Percentiles rank a stretch among this genome's conserved stretches.
Conservation (phyloP, 208 protist genomes). For the Crithidia acanthocephali region DNA sequence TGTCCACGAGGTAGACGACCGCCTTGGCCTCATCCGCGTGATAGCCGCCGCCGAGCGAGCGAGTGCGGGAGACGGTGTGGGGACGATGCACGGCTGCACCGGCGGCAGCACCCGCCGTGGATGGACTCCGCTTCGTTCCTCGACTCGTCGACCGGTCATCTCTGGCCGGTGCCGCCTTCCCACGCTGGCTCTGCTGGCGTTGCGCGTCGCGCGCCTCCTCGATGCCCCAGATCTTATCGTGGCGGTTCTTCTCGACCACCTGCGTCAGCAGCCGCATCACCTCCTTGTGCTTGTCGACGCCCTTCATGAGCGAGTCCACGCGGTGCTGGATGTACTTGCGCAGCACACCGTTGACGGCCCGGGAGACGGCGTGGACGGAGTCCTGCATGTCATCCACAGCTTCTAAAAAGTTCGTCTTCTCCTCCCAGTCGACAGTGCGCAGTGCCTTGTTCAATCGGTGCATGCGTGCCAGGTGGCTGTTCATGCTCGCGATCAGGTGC, state of each 20-base stretch:
- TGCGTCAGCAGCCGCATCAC: conserved; percentile 73
- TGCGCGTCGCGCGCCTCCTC: conserved; percentile 38
- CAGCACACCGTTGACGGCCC: conserved; percentile 57
- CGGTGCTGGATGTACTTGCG: conserved; percentile 74
- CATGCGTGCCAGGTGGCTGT: conserved; percentile 55
- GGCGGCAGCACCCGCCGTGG: background rate
- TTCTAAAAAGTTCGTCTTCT: conserved; percentile 67
- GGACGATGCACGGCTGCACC: background rate
- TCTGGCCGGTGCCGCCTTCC: conserved; percentile 12
- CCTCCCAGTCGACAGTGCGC: conserved; percentile 77
- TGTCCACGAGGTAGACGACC: conserved; percentile 44
- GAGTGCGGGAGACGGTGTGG: conserved; percentile 15
- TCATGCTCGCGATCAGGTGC: conserved; percentile 59
- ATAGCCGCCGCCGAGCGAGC: conserved; percentile 58
- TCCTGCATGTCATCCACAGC: conserved; percentile 67
- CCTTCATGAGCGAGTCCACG: conserved; percentile 74
- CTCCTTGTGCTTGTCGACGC: conserved; percentile 72
- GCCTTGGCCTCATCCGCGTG: conserved; percentile 63
- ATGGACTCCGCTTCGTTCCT: background rate
- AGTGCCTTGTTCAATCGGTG: conserved; percentile 74
- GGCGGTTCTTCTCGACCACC: conserved; percentile 67
- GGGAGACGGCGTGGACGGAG: conserved; percentile 43
- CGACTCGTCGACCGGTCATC: background rate
- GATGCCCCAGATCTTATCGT: conserved; percentile 73
- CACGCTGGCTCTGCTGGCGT: conserved; percentile 46